Base-by-base conservation (phyloP, 2,329 filamentous ascomycete species). In the Pestalotiopsis sp. region DNA sequence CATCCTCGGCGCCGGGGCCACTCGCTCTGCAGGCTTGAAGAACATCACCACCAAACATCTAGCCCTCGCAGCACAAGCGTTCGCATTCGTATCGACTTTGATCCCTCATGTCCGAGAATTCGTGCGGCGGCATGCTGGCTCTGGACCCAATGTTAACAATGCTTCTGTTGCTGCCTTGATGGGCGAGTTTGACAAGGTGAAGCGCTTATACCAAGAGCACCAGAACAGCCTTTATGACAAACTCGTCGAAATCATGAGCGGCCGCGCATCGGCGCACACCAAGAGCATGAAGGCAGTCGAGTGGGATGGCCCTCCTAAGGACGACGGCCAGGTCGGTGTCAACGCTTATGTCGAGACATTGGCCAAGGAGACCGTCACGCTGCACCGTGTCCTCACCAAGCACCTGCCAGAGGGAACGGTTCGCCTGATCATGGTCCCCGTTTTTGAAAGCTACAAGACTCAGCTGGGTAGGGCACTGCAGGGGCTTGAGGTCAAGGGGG, bases 31-130 rank as follows among this genome's bases (percentile, higher is more conserved):
- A 1, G 95, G 95, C 0, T 84, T 99, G 23, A 97, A 94, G 79
- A 98, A 98, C 76, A 99, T 99, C 78, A 97, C 93, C 0, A 97
- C 96, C 0, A 96, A 96, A 75, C 95, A 99, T 80, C 87, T 99
- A 1, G 95, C 96, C 0, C 89, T 98, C 20, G 95, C 96, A 2
- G 95, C 93, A 0, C 95, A 98, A 79, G 93, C 95, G 0, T 82
- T 98, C 23, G 92, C 92, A 59, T 98, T 99, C 78, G 90, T 97
- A 60, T 92, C 95, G 27, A 90, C 93, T 0, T 84, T 98, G 1
- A 91, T 97, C 4, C 95, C 96, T 0, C 95, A 98, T 77, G 87
- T 98, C 36, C 90, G 95, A 59, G 96, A 98, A 80, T 97, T 97
- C 74, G 90, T 97, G 25, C 91, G 96, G 12, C 90, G 96, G 2